A percentile compares a stretch with the other conserved stretches of the same genome.
Conservation (phyloP, 495 filamentous ascomycete species). For the Penicillium atrosanguineum region DNA sequence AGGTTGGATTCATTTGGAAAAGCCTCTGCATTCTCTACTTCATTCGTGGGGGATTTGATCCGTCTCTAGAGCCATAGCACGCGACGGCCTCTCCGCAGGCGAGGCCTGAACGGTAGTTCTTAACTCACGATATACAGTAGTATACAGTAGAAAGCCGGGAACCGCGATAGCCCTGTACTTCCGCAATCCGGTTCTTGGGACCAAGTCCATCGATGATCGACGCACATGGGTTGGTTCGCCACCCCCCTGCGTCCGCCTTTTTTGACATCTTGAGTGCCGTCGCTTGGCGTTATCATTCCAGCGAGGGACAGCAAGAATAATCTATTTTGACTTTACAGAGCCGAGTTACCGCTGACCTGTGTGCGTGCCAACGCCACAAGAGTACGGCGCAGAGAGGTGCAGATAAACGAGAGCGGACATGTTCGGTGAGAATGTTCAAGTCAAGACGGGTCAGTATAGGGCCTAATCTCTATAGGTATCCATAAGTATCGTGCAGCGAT, state of each 20-base stretch:
- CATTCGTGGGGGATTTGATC: neutral
- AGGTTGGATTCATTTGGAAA: neutral
- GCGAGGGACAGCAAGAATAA: neutral
- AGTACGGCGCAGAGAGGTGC: neutral
- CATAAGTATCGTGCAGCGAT: slow-evolving; percentile 5
- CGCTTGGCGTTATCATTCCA: neutral
- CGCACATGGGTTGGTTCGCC: slow-evolving; percentile 8
- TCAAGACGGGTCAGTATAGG: too few species aligned
- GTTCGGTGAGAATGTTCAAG: neutral
- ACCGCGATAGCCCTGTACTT: neutral
- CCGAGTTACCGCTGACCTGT: neutral
- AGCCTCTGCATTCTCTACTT: neutral
- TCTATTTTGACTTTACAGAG: slow-evolving; percentile 7
- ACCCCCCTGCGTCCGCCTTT: slow-evolving; percentile 7
- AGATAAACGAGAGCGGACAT: neutral
- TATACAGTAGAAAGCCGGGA: neutral
- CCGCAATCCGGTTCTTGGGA: neutral
- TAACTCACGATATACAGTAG: too few species aligned
- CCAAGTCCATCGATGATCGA: neutral
- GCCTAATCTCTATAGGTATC: neutral
- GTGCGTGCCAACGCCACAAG: neutral
- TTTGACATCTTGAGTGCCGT: neutral
- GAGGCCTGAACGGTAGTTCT: too few species aligned
- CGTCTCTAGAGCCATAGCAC: neutral
- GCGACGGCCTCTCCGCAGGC: neutral